Conservation (phyloP, 345 rosid species). For the Lepidium didymum region DNA sequence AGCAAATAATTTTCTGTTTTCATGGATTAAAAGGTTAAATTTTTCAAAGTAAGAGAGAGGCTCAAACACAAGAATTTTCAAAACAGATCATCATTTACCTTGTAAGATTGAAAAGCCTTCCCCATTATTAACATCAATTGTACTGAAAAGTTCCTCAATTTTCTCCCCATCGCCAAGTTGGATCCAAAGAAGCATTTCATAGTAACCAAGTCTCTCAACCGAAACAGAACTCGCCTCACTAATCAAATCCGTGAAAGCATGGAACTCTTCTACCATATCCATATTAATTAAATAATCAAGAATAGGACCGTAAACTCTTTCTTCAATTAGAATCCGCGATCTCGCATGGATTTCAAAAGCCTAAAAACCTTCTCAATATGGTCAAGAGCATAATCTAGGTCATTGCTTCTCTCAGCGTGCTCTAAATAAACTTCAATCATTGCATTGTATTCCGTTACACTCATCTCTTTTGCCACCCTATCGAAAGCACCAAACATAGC, state of each 20-base stretch:
- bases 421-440: conserved; percentile 44
- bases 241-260: conserved; percentile 31
- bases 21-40: neutral
- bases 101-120: conserved; percentile 27
- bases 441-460: conserved; percentile 57
- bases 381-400: conserved; percentile 38
- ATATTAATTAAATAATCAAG: conserved; percentile 54
- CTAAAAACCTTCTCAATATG: conserved; percentile 37
- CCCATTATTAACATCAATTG: conserved; percentile 20
- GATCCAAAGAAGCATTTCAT: conserved; percentile 74
- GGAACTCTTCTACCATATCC: conserved; percentile 65
- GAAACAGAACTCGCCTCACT: conserved; percentile 33
- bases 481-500: conserved; percentile 35
- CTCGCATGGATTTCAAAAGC: conserved; percentile 51
- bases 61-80: neutral
- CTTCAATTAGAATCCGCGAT: conserved; percentile 59
- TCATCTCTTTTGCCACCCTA: conserved; percentile 56
- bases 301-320: conserved; percentile 57
- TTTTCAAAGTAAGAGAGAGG: neutral
- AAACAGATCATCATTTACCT: conserved; percentile 37
- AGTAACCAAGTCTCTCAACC: conserved; percentile 55
- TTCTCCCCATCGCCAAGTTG: conserved; percentile 42
- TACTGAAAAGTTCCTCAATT: conserved; percentile 48
- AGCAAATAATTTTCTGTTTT: conserved; percentile 61
- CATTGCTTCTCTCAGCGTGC: conserved; percentile 39